Evolutionary conservation across 2,329 filamentous ascomycete species (phyloP), one percentile per base, ranked within the genome.

Genomic region (Calonectria leucothoes): DNA sequence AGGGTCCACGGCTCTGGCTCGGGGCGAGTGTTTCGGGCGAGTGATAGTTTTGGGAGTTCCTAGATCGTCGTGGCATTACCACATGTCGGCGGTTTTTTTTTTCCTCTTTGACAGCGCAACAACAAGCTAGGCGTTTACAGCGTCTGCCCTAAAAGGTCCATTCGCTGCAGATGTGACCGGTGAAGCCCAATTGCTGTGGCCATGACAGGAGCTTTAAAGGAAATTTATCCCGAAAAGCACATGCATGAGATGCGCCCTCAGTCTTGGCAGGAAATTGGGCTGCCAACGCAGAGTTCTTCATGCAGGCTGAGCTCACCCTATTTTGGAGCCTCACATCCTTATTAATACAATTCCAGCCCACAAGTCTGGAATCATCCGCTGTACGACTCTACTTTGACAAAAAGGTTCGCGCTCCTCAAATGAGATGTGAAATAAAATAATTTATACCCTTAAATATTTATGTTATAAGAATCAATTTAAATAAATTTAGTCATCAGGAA

Each of bases 1-100:
- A 68, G 70, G 70, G 55, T 68, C 70, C 55, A 52, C 33, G 63
- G 31, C 15, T 52, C 33, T 55, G 52, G 39, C 23, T 61, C 15
- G 49, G 45, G 35, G 42, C 25, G 35, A 33, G 37, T 5, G 39
- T 42, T 57, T 52, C 27, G n/a, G 55, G 25, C 27, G 25, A 52
- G 20, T 20, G 33, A 25, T 23, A 14, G 42, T 59, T 48, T 12
- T 6, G 42, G 14, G 33, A 7, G 11, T 61, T 14, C 17, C 35
- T 14, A 39, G 17, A n/a, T 27, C 3, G 23, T 61, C 12, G n/a
- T n/a, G n/a, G 33, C 12, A 37, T 37, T 11, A 7, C 15, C 25
- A 27, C 35, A 39, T 25, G 11, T 52, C 15, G 10, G 49, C 12
- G 48, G 10, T 15, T 8, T 31, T 7, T 10, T 29, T 20, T 15